Base-by-base conservation (phyloP, 2,329 filamentous ascomycete genomes). In the Fusarium sp. region DNA sequence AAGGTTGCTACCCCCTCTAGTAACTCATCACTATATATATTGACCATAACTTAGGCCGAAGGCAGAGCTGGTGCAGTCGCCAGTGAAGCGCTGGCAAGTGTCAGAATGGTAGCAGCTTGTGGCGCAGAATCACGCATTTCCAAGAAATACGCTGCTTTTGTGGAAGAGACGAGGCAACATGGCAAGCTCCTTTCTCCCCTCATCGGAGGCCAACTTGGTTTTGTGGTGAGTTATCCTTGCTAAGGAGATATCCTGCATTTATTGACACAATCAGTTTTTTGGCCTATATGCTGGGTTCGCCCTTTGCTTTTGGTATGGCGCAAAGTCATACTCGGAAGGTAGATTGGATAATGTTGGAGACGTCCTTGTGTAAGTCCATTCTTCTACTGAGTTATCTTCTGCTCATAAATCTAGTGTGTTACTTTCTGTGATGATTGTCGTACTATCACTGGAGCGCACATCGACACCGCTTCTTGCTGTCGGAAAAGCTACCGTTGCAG, bases 301-400 rank as follows among this genome's bases (percentile, higher is more conserved):
- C 2, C 80, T 91, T 24, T 81, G 85, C 10, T 91, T 91, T 67
- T 91, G 88, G 88, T 91, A 86, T 69, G 89, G 89, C 6, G 84
- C 85, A 47, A 86, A 84, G 70, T 82, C 85, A 0, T 84, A 79
- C 49, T 66, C 82, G 3, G 81, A 86, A 15, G 83, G 83, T 2
- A 80, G 81, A 20, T 76, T 90, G 43, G 69, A 81, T 18, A 81
- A 80, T 61, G 80, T 89, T 13, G 84, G 87, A 45, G 85, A 84
- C 10, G 84, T 91, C 53, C 79, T 89, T 27, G 82, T 88, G 85
- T 87, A 70, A 79, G 85, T 77, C 12, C 38, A 11, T 29, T 16
- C 9, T n/a, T 9, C 16, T 22, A 9, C 27, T 13, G 20, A 2
- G 9, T 11, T 32, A 20, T 8, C 2, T 5, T 34, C 32, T 40